phyloP scores from a whole-genome alignment of 2,329 filamentous ascomycete genomes.

The Fusarium virguliforme region DNA sequence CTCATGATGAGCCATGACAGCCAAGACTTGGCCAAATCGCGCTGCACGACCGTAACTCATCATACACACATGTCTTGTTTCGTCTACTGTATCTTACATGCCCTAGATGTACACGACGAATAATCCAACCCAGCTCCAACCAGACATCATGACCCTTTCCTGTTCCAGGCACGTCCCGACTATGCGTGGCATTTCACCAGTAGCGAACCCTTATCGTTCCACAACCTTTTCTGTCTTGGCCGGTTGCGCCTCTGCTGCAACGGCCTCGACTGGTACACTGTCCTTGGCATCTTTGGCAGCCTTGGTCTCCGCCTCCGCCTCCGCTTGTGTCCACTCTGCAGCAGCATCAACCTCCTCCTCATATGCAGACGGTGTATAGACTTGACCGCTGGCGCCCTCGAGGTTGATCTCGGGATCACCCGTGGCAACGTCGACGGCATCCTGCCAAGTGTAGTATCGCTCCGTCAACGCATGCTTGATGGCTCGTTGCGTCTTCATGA shows the following conservation, averaged over 20 bases:
- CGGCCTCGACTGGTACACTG: constrained; percentile 29
- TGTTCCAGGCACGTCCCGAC: constrained; percentile 19
- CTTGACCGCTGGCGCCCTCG: constrained; percentile 61
- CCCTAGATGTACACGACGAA: constrained; percentile 49
- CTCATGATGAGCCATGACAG: constrained; percentile 9
- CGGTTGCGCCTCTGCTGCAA: constrained; percentile 32
- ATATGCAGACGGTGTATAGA: constrained; percentile 65
- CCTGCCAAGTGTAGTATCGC: constrained; percentile 89
- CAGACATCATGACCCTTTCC: constrained; percentile 19
- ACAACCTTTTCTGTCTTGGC: constrained; percentile 46
- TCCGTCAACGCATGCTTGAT: constrained; percentile 92
- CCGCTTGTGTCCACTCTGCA: constrained; percentile 47
- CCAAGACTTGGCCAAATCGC: background rate
- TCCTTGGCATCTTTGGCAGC: constrained; percentile 33
- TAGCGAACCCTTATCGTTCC: constrained; percentile 30
- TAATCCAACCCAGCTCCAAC: constrained; percentile 22
- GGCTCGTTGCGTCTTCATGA: constrained; percentile 81
- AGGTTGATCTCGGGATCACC: constrained; percentile 78
- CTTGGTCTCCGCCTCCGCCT: constrained; percentile 37
- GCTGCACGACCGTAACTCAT: background rate
- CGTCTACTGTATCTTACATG: constrained; percentile 49
- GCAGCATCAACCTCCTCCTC: constrained; percentile 54
- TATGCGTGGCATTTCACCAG: constrained; percentile 32
- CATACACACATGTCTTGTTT: constrained; percentile 29
- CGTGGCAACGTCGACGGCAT: constrained; percentile 77